Percentiles rank a stretch among this genome's conserved stretches.
phyloP scores from a whole-genome alignment of 208 protist species.

The Leishmania aethiopica region DNA sequence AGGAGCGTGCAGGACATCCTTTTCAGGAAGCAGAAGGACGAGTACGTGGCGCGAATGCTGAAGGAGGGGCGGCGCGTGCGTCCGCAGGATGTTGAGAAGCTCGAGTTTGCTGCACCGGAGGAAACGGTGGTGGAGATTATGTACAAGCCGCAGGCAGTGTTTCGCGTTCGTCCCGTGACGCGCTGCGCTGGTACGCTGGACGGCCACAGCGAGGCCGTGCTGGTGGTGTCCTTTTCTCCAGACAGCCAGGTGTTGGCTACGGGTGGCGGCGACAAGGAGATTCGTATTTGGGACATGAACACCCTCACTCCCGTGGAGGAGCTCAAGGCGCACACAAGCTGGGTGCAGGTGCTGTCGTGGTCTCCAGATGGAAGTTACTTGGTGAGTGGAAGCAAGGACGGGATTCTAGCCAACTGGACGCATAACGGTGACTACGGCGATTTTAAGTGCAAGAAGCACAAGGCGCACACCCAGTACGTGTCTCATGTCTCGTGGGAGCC shows the following conservation, averaged over 20 bases:
- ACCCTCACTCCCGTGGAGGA: conserved; percentile 95
- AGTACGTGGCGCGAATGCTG: conserved; percentile 77
- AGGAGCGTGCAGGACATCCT: conserved; percentile 87
- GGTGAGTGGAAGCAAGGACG: conserved; percentile 95
- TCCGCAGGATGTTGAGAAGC: conserved; percentile 76
- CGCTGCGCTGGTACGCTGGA: conserved; percentile 92
- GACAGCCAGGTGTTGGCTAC: conserved; percentile 94
- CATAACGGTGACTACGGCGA: conserved; percentile 72
- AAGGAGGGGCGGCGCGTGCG: conserved; percentile 85
- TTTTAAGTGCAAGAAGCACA: conserved; percentile 83
- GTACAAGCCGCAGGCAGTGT: conserved; percentile 97
- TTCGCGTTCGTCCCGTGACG: conserved; percentile 95
- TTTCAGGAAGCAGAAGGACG: conserved; percentile 74
- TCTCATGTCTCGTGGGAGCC: conserved; percentile 97
- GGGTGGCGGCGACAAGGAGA: conserved; percentile 95
- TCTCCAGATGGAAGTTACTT: conserved; percentile 95
- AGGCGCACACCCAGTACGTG: conserved; percentile 96
- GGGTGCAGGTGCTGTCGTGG: conserved; percentile 97
- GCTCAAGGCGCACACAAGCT: conserved; percentile 93
- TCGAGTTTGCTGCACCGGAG: conserved; percentile 77
- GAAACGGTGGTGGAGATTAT: conserved; percentile 89
- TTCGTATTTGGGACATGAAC: conserved; percentile 98
- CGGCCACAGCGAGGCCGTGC: conserved; percentile 96
- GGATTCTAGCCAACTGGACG: conserved; percentile 93
- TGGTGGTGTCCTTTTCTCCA: conserved; percentile 95